Evolutionary conservation across 257 asterid genomes (phyloP).

Genomic region (Linaria vulgaris): DNA sequence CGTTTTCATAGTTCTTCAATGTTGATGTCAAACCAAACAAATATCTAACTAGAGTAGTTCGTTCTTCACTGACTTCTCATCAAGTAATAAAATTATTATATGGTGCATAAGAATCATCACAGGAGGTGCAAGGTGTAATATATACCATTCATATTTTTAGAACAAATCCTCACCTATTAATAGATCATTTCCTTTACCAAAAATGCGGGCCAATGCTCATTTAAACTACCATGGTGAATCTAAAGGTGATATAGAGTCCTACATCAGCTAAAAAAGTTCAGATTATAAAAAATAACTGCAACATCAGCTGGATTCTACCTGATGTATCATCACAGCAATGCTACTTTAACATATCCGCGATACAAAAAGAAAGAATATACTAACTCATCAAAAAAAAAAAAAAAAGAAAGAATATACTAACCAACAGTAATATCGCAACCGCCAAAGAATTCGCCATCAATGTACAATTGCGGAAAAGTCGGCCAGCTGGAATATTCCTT

Average conservation of each 20-base stretch:
- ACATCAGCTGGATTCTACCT: no score
- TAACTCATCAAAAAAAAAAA: neutral
- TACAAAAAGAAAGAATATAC: neutral
- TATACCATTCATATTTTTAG: neutral
- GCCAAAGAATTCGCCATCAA: slow-evolving; percentile 92
- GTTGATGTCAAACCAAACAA: neutral
- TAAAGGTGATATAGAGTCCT: neutral
- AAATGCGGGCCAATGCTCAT: neutral
- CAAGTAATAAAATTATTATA: slow-evolving; percentile 9
- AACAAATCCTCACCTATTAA: slow-evolving; percentile 5
- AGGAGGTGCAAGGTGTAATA: neutral
- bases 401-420: slow-evolving; percentile 24
- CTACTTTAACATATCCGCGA: no score
- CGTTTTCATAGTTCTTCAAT: neutral
- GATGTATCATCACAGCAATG: no score
- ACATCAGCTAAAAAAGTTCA: neutral
- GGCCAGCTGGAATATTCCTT: slow-evolving; percentile 96
- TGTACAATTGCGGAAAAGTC: slow-evolving; percentile 83
- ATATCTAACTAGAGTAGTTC: no score
- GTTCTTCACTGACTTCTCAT: neutral
- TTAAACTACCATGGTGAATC: neutral
- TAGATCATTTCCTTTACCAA: neutral
- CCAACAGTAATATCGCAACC: slow-evolving; percentile 91
- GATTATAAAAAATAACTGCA: no score
- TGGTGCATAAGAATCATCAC: neutral